phyloP scores from a whole-genome alignment of 495 filamentous ascomycete species.

The Melanomma pulvis-pyrius region DNA sequence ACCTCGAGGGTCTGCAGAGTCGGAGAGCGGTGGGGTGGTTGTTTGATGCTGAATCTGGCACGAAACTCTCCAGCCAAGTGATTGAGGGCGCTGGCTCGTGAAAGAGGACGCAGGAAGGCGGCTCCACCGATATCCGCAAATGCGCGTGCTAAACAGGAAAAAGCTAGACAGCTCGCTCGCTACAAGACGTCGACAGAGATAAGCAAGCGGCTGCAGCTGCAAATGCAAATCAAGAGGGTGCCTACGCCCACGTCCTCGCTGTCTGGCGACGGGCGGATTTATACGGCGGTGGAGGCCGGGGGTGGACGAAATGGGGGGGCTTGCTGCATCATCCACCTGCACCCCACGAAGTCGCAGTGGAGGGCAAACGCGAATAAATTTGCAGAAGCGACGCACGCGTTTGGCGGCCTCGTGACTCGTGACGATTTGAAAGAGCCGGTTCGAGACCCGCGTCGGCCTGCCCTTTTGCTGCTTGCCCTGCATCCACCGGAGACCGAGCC shows the following conservation, averaged over 20 bases:
- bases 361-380: conserved; percentile 20
- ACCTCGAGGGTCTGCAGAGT: background rate
- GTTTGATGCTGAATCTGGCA: conserved; percentile 4
- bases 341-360: background rate
- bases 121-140: background rate
- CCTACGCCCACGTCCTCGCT: too few species aligned
- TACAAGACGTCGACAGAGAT: background rate
- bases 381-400: conserved; percentile 17
- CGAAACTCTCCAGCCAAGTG: background rate
- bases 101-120: background rate
- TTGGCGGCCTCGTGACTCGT: background rate
- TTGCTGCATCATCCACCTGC: too few species aligned
- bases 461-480: background rate
- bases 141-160: background rate
- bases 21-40: background rate
- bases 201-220: background rate
- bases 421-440: background rate
- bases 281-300: background rate
- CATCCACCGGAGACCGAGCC: background rate
- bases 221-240: background rate
- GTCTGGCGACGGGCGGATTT: background rate
- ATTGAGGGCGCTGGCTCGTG: background rate
- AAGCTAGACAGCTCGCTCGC: background rate
- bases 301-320: background rate
- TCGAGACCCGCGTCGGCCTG: background rate